Conservation (phyloP, 257 asterid genomes). For the Thymus quinquecostatus region DNA sequence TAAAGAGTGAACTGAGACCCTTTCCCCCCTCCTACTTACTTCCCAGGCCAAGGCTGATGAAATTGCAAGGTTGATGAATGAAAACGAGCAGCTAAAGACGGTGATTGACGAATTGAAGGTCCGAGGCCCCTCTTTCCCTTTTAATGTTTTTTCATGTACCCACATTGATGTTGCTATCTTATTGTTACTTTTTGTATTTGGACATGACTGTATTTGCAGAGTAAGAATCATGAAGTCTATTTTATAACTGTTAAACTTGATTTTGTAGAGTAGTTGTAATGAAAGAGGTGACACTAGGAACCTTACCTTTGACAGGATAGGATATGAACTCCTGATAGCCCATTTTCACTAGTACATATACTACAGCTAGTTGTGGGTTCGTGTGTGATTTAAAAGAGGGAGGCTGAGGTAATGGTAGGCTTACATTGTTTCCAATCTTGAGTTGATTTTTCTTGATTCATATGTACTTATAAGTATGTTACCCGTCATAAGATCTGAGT, state of each 20-base stretch:
- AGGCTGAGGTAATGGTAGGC: neutral
- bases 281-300: slow-evolving; percentile 7
- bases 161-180: neutral
- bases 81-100: slow-evolving; percentile 83
- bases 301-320: slow-evolving; percentile 12
- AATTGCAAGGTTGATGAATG: slow-evolving; percentile 85
- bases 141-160: neutral
- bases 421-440: neutral
- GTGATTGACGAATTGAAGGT: slow-evolving; percentile 71
- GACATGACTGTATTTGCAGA: slow-evolving; percentile 14
- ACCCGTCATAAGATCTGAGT: neutral
- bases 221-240: neutral
- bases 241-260: neutral
- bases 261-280: slow-evolving; percentile 13
- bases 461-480: neutral
- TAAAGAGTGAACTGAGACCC: slow-evolving; percentile 26
- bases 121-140: slow-evolving; percentile 35
- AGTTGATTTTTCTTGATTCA: slow-evolving; percentile 8
- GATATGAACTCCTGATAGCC: neutral
- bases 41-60: slow-evolving; percentile 95
- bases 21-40: slow-evolving; percentile 24
- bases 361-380: slow-evolving; percentile 20
- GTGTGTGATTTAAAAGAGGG: neutral
- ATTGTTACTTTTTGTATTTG: neutral
- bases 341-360: neutral